Evolutionary conservation across 257 asterid genomes (phyloP), one percentile per base, ranked within the genome.

Genomic region (Solanum tarijense): DNA sequence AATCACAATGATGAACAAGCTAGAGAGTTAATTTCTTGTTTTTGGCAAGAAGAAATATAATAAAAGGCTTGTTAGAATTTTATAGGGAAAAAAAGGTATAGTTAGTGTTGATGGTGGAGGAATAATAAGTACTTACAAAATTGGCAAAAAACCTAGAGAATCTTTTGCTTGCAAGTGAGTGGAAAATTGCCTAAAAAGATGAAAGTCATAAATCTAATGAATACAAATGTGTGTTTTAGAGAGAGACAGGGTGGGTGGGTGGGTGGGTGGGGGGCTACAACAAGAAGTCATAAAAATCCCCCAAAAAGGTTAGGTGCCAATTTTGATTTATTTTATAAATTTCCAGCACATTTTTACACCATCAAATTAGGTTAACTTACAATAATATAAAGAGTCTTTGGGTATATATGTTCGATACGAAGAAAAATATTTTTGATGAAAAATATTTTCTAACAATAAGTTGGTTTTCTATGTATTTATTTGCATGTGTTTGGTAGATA

Each of bases 51-150:
- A 71, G 58, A 38, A 76, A 43, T 76, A 14, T 48, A 11, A 38
- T 75, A 38, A 23, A 35, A 48, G 48, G 25, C 4, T 72, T 35
- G 29, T 11, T 36, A 35, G 29, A 79, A 75, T 73, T 73, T 46
- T n/a, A 85, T 86, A 62, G 48, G 88, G 60, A 72, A 81, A 66
- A 76, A 39, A 10, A 16, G 35, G 58, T 6, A 43, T 43, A 79
- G 48, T 79, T 79, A 25, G 27, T 27, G 83, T 72, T 52, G 39
- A 76, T 85, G 87, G 87, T 83, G 75, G 71, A 41, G 89, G 84
- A 84, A 78, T n/a, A 86, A 86, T 89, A 68, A 88, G 89, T 75
- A 83, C 92, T 91, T 89, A 91, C 96, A 92, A 92, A 95, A 87
- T 86, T 94, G 95, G 95, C 89, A 94, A 93, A 91, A 87, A 85